These are phyloP conservation scores for Cucumis hystrix DNA, from an alignment of 306 rosid species.

Conservation along the genomic window DNA sequence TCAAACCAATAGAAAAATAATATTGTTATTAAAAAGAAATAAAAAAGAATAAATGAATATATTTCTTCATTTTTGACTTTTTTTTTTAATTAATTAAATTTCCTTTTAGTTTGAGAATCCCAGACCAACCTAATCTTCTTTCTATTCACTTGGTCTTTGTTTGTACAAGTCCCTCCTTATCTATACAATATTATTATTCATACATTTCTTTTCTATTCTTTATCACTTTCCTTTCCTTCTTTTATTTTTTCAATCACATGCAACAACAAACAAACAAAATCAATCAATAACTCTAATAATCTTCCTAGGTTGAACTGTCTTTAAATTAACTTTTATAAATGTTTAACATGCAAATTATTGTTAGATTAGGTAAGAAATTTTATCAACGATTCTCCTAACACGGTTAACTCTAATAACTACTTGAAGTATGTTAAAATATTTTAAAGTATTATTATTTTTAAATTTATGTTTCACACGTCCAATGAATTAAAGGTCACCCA, in stretches of 20 bases:
- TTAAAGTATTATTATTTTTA: no score
- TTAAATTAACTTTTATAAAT: no score
- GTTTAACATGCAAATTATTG: no score
- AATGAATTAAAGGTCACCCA: no score
- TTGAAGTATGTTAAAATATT: not conserved
- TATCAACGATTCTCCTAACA: no score
- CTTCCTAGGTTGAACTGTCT: no score
- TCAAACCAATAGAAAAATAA: not conserved
- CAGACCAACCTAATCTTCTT: not conserved
- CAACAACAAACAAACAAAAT: no score
- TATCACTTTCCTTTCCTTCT: not conserved
- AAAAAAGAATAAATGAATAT: not conserved
- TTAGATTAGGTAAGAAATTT: no score
- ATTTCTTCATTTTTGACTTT: not conserved
- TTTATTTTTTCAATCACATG: no score
- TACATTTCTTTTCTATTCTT: not conserved
- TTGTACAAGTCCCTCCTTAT: not conserved
- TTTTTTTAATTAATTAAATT: not conserved
- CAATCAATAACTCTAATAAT: no score
- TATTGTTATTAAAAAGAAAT: not conserved
- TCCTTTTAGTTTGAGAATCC: not conserved
- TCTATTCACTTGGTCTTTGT: not conserved
- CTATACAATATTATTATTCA: not conserved
- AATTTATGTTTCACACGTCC: no score
- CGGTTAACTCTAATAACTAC: not conserved